These are phyloP conservation scores for Diaporthe ampelina DNA, from an alignment of 2,329 filamentous ascomycete genomes.

Conservation along the genomic window DNA sequence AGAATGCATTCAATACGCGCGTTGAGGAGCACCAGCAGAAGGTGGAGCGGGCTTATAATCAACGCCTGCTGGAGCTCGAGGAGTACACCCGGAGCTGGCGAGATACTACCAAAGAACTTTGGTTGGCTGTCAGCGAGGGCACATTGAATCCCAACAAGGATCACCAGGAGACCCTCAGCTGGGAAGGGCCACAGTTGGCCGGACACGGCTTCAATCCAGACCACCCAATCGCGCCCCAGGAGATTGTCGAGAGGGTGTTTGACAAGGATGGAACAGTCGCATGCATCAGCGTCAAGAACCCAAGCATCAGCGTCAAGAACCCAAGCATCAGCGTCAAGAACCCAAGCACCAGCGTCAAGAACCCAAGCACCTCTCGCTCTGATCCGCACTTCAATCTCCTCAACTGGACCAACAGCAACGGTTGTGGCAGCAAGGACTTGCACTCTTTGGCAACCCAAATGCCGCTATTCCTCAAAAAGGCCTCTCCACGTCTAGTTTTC, in stretches of 20 bases:
- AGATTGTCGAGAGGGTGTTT: neutral
- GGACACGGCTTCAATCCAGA: neutral
- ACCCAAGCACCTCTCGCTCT: neutral
- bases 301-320: too few species aligned
- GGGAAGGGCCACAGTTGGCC: constrained; percentile 18
- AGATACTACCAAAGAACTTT: constrained; percentile 17
- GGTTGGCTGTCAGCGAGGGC: constrained; percentile 2
- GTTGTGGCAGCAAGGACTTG: neutral
- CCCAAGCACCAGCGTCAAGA: too few species aligned
- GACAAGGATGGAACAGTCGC: neutral
- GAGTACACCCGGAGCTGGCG: constrained; percentile 33
- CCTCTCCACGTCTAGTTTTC: neutral
- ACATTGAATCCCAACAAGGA: neutral
- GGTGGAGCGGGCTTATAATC: constrained; percentile 8
- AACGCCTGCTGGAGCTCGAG: constrained; percentile 19
- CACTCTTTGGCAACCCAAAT: neutral
- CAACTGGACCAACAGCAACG: neutral
- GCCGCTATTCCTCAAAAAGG: neutral
- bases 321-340: too few species aligned
- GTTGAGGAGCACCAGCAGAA: constrained; percentile 32
- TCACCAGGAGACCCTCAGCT: neutral
- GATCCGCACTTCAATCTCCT: neutral
- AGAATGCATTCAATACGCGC: neutral
- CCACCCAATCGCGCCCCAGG: neutral
- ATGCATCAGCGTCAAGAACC: neutral